Evolutionary conservation across 257 asterid genomes (phyloP).

Genomic region (Penstemon barbatus): DNA sequence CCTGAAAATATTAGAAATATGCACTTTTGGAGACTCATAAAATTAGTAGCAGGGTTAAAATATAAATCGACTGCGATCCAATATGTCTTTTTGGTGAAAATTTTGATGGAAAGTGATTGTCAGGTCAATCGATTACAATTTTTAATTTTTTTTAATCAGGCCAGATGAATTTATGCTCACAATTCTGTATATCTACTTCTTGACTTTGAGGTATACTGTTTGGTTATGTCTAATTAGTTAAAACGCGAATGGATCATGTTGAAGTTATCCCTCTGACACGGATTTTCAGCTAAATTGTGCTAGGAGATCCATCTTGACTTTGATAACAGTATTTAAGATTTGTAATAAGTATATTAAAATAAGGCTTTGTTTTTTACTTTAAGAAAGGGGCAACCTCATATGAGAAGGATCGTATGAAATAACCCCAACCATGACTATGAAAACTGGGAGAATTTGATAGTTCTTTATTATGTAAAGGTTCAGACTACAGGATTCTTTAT

Average conservation of each 20-base stretch:
- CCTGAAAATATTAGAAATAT: not conserved
- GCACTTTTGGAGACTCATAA: not conserved
- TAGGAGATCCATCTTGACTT: not conserved
- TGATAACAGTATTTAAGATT: not conserved
- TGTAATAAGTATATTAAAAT: not conserved
- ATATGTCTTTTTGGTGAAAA: slow-evolving; percentile 8
- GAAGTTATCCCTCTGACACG: slow-evolving; percentile 1
- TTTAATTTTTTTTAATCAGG: not conserved
- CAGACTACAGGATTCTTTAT: not conserved
- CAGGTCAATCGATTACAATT: not conserved
- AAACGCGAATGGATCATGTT: not conserved
- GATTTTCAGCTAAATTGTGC: not conserved
- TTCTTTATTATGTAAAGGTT: not conserved
- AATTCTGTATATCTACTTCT: not conserved
- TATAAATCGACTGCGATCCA: slow-evolving; percentile 14
- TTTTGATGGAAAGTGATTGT: not conserved
- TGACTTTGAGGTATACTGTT: not conserved
- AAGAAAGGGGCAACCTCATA: not conserved
- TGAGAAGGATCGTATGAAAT: not conserved
- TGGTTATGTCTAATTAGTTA: not conserved
- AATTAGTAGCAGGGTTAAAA: not conserved
- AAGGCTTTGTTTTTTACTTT: not conserved
- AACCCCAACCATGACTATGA: not conserved
- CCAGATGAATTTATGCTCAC: not conserved
- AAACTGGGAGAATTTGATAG: too few relatives aligned